phyloP scores from a whole-genome alignment of 345 rosid genomes.

The Garcia nutans region DNA sequence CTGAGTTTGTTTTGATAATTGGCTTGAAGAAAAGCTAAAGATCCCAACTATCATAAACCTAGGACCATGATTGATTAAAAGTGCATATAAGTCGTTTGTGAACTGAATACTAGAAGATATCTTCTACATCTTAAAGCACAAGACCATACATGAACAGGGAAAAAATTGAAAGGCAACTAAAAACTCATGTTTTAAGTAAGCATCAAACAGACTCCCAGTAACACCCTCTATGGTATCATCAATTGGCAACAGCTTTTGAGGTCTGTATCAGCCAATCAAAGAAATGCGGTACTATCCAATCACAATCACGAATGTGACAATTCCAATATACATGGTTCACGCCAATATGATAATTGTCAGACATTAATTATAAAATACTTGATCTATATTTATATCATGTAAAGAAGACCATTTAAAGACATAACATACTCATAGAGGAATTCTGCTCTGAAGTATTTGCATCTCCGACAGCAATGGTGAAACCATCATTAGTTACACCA shows the following conservation, averaged over 20 bases:
- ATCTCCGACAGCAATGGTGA: slow-evolving; percentile 28
- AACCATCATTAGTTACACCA: slow-evolving; percentile 39
- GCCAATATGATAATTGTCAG: not conserved
- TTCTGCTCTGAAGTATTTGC: slow-evolving; percentile 31
- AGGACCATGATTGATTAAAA: not conserved
- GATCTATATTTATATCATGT: not conserved
- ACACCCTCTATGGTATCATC: slow-evolving; percentile 65
- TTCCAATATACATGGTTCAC: not conserved
- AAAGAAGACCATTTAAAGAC: slow-evolving; percentile 11
- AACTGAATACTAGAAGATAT: not conserved
- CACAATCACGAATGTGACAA: not conserved
- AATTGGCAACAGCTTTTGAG: slow-evolving; percentile 3
- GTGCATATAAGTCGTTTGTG: not conserved
- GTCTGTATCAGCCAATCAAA: not conserved
- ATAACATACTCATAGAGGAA: slow-evolving; percentile 45
- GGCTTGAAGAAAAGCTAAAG: not conserved
- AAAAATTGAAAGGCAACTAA: not conserved
- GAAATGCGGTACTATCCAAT: slow-evolving; percentile 2
- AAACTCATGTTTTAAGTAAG: slow-evolving; percentile 58
- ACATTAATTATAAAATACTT: too few relatives aligned
- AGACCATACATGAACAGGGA: not conserved
- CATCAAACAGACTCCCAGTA: slow-evolving; percentile 60
- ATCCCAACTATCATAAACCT: not conserved
- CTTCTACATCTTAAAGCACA: not conserved
- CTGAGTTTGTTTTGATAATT: too few relatives aligned